These are phyloP conservation scores for Lasiosphaeriaceae sp. DNA, from an alignment of 495 filamentous ascomycete species.

Conservation along the genomic window DNA sequence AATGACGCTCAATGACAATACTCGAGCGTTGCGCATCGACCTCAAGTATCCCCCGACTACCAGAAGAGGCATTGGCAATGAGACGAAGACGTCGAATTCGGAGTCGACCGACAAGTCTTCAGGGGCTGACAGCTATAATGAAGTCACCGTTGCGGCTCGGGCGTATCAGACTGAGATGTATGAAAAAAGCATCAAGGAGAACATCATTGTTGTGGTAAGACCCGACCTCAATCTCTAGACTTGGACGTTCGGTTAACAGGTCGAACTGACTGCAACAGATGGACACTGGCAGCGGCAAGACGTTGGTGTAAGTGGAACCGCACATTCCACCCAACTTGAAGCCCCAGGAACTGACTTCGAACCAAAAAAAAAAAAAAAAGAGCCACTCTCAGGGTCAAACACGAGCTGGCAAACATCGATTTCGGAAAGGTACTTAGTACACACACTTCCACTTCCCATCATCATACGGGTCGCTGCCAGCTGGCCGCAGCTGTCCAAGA, in stretches of 20 bases:
- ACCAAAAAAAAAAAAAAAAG: conserved; percentile 27
- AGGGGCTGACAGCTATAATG: background rate
- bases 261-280: conserved; percentile 51
- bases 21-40: no score
- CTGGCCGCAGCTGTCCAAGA: no score
- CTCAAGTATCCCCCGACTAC: no score
- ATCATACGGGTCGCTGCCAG: no score
- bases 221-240: background rate
- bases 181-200: conserved; percentile 59
- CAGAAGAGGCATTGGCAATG: no score
- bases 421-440: conserved; percentile 45
- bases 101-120: no score
- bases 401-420: conserved; percentile 54
- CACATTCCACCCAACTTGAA: background rate
- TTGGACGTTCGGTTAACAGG: no score
- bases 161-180: conserved; percentile 77
- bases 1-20: no score
- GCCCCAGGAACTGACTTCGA: background rate
- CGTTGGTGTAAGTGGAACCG: conserved; percentile 57
- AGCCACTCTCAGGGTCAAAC: conserved; percentile 60
- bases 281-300: conserved; percentile 78
- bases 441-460: background rate
- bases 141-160: conserved; percentile 32
- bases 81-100: no score
- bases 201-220: conserved; percentile 67